Conservation (phyloP, 139 green algal genomes). For the Asterochloris erici region DNA sequence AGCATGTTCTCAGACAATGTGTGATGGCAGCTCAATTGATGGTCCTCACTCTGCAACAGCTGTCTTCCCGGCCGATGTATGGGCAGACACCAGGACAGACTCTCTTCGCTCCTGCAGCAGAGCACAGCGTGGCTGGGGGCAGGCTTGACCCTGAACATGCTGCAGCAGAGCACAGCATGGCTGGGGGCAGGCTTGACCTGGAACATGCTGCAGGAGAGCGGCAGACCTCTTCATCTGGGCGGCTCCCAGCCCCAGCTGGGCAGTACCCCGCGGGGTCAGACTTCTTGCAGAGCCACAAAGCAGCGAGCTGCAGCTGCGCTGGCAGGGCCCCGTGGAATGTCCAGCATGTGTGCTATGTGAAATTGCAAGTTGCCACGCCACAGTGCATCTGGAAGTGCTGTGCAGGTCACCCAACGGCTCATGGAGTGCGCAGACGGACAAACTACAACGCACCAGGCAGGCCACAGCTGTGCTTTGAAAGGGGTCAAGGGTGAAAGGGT, state of each 20-base stretch:
- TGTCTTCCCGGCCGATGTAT: constrained; percentile 95
- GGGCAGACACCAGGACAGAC: constrained; percentile 87
- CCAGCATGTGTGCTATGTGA: too few species aligned
- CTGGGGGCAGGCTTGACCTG: too few species aligned
- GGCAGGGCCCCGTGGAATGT: too few species aligned
- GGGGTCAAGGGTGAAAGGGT: constrained; percentile 86
- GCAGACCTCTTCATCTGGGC: too few species aligned
- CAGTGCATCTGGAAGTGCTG: too few species aligned
- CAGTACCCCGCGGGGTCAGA: background rate
- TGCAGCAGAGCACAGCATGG: background rate
- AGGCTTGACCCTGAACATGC: too few species aligned
- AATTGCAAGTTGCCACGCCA: too few species aligned
- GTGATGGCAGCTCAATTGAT: background rate
- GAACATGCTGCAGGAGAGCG: background rate
- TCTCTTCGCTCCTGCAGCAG: constrained; percentile 72
- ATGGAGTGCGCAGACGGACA: background rate
- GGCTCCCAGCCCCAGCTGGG: too few species aligned
- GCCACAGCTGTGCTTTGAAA: constrained; percentile 82
- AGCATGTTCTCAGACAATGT: background rate
- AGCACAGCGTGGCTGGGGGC: background rate
- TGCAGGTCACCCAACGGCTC: too few species aligned
- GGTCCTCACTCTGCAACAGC: constrained; percentile 79
- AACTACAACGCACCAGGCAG: constrained; percentile 62
- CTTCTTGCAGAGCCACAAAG: background rate
- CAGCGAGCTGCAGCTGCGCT: too few species aligned